Evolutionary conservation across 495 filamentous ascomycete species (phyloP), one percentile per base, ranked within the genome.

Genomic region (Penicillium lagena): DNA sequence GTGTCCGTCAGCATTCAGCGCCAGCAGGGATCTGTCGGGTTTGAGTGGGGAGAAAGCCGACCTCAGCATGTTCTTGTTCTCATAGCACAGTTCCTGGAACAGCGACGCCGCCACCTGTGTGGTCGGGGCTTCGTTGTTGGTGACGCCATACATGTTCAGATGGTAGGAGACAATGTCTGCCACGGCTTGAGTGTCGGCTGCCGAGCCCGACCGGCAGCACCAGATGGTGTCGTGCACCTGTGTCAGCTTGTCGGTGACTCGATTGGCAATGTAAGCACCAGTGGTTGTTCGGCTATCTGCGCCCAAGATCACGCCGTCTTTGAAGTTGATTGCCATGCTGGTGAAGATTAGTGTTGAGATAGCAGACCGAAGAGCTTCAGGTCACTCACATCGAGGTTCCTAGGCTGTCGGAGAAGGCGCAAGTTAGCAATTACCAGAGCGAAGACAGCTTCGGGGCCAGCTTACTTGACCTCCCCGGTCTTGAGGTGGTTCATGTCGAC

Each of bases 271-370:
- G 78, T 95, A 97, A 50, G 93, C 83, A 58, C 93, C 93, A 43
- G 93, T 97, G n/a, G 93, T 97, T 56, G 93, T 98, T 72, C 93
- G 83, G 56, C 89, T 95, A 66, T 98, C 93, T 52, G 93, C 93
- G 43, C 91, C 88, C 29, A 98, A 77, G 66, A 98, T 95, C 37
- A 98, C 94, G 40, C 93, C 93, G 56, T 94, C 89, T 60, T 90
- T 87, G 80, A 97, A 98, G 63, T 93, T 96, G 56, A 97, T 89
- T 32, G 93, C 75, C 75, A 78, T 78, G 45, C 73, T 78, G 42
- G 33, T 29, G 29, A 34, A 9, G 15, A 41, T 56, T 56, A 46
- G 50, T 51, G 49, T 2, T 22, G 47, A 43, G 45, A 45, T 38
- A 12, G 50, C 44, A 34, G 41, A 38, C 40, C 17, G 27, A 22